phyloP scores from a whole-genome alignment of 2,329 filamentous ascomycete species.

The Exophiala spinifera region DNA sequence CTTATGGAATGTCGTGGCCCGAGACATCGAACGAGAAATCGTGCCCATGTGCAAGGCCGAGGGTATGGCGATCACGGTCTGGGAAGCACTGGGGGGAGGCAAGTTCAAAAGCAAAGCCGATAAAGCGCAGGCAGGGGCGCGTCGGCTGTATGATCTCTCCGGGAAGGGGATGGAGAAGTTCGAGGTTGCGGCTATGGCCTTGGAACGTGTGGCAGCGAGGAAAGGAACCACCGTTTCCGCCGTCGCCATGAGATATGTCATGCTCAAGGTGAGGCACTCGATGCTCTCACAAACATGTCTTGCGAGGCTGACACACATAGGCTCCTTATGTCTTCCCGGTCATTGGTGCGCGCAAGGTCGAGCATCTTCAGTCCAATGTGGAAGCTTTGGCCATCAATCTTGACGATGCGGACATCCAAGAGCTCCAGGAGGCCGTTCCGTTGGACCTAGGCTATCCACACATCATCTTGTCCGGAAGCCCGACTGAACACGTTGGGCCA shows the following conservation, averaged over 20 bases:
- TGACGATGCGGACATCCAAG: no score
- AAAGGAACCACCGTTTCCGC: constrained; percentile 12
- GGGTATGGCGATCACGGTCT: constrained; percentile 60
- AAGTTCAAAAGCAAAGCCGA: constrained; percentile 46
- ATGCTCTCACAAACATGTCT: no score
- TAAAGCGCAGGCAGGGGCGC: constrained; percentile 22
- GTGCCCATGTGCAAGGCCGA: constrained; percentile 62
- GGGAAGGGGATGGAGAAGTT: constrained; percentile 9
- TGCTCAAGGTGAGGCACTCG: not conserved
- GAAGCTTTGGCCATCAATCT: constrained; percentile 6
- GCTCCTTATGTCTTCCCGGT: constrained; percentile 54
- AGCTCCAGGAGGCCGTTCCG: no score
- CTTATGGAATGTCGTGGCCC: constrained; percentile 56
- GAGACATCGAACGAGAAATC: constrained; percentile 68
- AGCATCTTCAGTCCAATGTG: constrained; percentile 56
- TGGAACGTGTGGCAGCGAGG: constrained; percentile 20
- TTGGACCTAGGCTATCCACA: constrained; percentile 50
- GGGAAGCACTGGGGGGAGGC: constrained; percentile 53
- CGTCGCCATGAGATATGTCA: constrained; percentile 49
- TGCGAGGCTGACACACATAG: constrained; percentile 39
- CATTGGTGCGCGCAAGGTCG: constrained; percentile 51
- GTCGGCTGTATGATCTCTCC: constrained; percentile 13
- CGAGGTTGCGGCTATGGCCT: constrained; percentile 5
- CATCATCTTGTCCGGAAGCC: constrained; percentile 34
- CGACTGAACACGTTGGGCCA: constrained; percentile 11